These are phyloP conservation scores for Pseudocercospora pini-densiflorae DNA, from an alignment of 2,329 filamentous ascomycete genomes.

Conservation along the genomic window DNA sequence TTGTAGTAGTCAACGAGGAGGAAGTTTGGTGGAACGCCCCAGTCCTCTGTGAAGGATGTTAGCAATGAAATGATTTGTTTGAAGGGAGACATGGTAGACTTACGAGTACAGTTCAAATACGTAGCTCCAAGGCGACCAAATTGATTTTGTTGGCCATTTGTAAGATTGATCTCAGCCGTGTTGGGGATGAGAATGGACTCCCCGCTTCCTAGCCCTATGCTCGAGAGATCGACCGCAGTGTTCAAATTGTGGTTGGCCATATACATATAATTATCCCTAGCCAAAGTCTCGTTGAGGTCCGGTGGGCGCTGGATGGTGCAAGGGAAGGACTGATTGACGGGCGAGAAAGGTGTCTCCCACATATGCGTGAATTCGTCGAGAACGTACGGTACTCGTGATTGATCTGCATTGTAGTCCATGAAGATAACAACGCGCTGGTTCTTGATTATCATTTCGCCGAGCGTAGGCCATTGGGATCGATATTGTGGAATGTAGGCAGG, in stretches of 20 bases:
- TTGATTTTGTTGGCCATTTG: slow-evolving; percentile 67
- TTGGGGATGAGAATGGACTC: slow-evolving; percentile 72
- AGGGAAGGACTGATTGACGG: slow-evolving; percentile 69
- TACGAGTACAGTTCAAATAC: slow-evolving; percentile 65
- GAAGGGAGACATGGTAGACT: too few relatives aligned
- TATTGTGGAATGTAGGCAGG: slow-evolving; percentile 73
- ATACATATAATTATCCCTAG: slow-evolving; percentile 67
- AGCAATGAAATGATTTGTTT: too few relatives aligned
- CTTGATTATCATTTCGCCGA: slow-evolving; percentile 73
- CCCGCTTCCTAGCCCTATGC: slow-evolving; percentile 49
- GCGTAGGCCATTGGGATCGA: slow-evolving; percentile 79
- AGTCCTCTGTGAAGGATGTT: slow-evolving; percentile 50
- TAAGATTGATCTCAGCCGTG: slow-evolving; percentile 69
- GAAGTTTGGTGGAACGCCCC: slow-evolving; percentile 74
- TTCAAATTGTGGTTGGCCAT: slow-evolving; percentile 93
- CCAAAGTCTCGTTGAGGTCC: slow-evolving; percentile 59
- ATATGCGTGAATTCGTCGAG: slow-evolving; percentile 86
- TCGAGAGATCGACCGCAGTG: slow-evolving; percentile 66
- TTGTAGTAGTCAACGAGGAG: slow-evolving; percentile 89
- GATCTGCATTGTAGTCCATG: slow-evolving; percentile 83
- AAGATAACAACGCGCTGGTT: slow-evolving; percentile 75
- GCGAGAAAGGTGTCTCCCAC: slow-evolving; percentile 91
- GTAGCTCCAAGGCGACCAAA: slow-evolving; percentile 69
- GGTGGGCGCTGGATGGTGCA: slow-evolving; percentile 81
- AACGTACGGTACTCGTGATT: slow-evolving; percentile 78